Percentiles rank a stretch among this genome's conserved stretches.
These are phyloP conservation scores for Suhomyces canberraensis DNA, from an alignment of 805 yeast genomes.

Conservation along the genomic window DNA sequence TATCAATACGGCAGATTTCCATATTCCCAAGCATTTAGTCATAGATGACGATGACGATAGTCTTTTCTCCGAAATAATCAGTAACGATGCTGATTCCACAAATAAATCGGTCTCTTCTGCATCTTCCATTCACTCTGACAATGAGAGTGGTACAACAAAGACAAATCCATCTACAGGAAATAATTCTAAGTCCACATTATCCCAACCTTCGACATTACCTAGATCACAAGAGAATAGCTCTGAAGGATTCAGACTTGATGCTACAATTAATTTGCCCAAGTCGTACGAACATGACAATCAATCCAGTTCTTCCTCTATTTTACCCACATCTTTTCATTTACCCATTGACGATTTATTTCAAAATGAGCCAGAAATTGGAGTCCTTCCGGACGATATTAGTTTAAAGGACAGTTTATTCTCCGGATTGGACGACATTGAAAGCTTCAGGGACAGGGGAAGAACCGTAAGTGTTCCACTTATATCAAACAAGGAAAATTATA, in stretches of 20 bases:
- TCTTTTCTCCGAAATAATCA: slow-evolving; percentile 11
- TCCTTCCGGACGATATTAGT: slow-evolving; percentile 1
- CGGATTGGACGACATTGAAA: slow-evolving; percentile 3
- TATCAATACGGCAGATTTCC: background rate
- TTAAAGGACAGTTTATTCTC: slow-evolving; percentile 4
- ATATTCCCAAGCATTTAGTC: slow-evolving; percentile 6
- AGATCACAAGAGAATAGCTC: too few relatives aligned
- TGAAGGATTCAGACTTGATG: too few relatives aligned
- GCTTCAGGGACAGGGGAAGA: slow-evolving; percentile 2
- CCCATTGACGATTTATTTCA: background rate
- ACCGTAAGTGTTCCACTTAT: slow-evolving; percentile 5
- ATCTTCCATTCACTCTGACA: background rate
- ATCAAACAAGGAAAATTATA: too few relatives aligned
- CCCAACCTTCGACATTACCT: too few relatives aligned
- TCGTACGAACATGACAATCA: background rate
- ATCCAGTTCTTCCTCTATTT: slow-evolving; percentile 2
- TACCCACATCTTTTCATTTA: slow-evolving; percentile 2
- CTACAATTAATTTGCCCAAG: background rate
- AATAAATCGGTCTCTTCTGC: slow-evolving; percentile 1
- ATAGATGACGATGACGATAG: slow-evolving; percentile 14
- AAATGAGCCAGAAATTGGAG: slow-evolving; percentile 1
- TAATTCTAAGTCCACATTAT: background rate
- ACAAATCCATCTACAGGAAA: too few relatives aligned
- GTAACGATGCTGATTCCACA: slow-evolving; percentile 2
- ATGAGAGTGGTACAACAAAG: background rate